A percentile compares a stretch with the other conserved stretches of the same genome.
phyloP scores from a whole-genome alignment of 2,329 filamentous ascomycete genomes.

The Pseudonectria foliicola region DNA sequence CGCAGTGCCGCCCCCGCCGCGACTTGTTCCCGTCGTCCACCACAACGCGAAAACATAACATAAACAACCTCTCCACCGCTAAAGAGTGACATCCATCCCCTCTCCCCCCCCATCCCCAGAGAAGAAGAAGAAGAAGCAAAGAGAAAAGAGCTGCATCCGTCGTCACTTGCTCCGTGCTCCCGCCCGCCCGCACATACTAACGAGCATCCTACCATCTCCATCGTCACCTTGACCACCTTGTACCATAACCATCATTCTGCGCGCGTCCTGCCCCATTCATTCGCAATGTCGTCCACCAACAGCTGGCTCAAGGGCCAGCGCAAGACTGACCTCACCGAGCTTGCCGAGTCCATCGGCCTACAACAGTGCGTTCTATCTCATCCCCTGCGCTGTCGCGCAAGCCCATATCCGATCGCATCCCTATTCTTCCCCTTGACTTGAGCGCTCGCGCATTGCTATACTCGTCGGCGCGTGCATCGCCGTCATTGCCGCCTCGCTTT shows the following conservation, averaged over 20 bases:
- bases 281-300: constrained; percentile 36
- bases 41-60: constrained; percentile 12
- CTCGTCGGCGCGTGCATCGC: background rate
- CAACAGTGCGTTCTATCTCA: constrained; percentile 54
- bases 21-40: constrained; percentile 2
- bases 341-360: constrained; percentile 65
- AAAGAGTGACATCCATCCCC: constrained; percentile 5
- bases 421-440: too few relatives aligned
- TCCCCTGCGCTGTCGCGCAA: too few relatives aligned
- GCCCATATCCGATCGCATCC: too few relatives aligned
- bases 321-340: constrained; percentile 70
- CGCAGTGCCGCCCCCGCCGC: background rate
- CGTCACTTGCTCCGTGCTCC: background rate
- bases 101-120: too few relatives aligned
- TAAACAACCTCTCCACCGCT: constrained; percentile 16
- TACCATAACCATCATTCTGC: constrained; percentile 10
- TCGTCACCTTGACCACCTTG: constrained; percentile 2
- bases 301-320: constrained; percentile 75
- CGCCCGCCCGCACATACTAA: background rate
- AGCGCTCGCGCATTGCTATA: constrained; percentile 1
- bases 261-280: too few relatives aligned
- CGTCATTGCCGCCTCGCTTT: background rate
- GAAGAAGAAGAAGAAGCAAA: too few relatives aligned
- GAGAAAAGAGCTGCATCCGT: too few relatives aligned
- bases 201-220: background rate